phyloP scores from a whole-genome alignment of 331 rosid genomes.

The Rhamnella rubrinervis region DNA sequence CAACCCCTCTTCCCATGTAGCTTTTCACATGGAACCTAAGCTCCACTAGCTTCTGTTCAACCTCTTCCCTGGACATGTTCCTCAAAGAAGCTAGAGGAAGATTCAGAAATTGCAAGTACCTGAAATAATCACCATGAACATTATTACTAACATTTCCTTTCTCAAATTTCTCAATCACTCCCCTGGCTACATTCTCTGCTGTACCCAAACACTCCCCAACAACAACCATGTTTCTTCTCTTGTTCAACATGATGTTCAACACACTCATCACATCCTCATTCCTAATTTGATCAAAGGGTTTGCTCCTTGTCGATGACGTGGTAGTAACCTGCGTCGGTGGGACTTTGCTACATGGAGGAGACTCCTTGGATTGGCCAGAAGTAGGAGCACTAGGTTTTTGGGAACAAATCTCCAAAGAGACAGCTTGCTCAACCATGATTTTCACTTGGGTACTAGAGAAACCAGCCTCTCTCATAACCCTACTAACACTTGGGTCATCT shows the following conservation, averaged over 20 bases:
- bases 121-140: slow-evolving; percentile 44
- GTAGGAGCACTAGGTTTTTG: slow-evolving; percentile 22
- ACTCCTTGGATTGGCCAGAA: slow-evolving; percentile 39
- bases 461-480: slow-evolving; percentile 93
- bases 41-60: slow-evolving; percentile 63
- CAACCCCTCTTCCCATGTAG: slow-evolving; percentile 64
- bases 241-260: slow-evolving; percentile 52
- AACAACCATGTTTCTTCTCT: slow-evolving; percentile 55
- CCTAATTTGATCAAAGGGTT: slow-evolving; percentile 28
- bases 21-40: slow-evolving; percentile 62
- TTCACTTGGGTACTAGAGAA: slow-evolving; percentile 72
- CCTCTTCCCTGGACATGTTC: slow-evolving; percentile 53
- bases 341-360: slow-evolving; percentile 37
- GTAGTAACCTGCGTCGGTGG: not conserved
- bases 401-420: slow-evolving; percentile 59
- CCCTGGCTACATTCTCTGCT: slow-evolving; percentile 55
- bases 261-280: slow-evolving; percentile 51
- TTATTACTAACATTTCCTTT: slow-evolving; percentile 39
- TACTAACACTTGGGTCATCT: slow-evolving; percentile 86
- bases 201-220: slow-evolving; percentile 59
- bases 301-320: not conserved
- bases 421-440: slow-evolving; percentile 59
- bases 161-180: slow-evolving; percentile 70
- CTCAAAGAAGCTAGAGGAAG: slow-evolving; percentile 67
- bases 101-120: slow-evolving; percentile 55